A percentile compares a stretch with the other conserved stretches of the same genome.
These are phyloP conservation scores for Lophiotrema nucula DNA, from an alignment of 495 filamentous ascomycete genomes.

Conservation along the genomic window DNA sequence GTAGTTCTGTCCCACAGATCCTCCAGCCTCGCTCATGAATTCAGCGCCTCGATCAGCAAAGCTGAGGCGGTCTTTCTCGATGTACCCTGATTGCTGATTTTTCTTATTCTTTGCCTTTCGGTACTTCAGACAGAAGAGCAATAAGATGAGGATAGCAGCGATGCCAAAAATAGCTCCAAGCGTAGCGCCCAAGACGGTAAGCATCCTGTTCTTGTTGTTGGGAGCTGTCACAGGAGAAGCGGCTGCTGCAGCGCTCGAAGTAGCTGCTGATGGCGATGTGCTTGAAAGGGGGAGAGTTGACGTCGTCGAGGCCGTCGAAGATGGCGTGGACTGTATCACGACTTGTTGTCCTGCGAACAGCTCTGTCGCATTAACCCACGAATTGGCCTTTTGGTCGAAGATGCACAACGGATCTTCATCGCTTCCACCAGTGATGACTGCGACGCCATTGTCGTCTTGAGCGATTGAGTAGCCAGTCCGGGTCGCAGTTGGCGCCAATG, in stretches of 20 bases:
- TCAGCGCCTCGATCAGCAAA: constrained; percentile 65
- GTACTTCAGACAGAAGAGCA: constrained; percentile 68
- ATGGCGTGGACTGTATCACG: constrained; percentile 39
- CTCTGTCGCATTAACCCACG: constrained; percentile 74
- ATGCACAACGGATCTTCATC: constrained; percentile 65
- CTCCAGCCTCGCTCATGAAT: constrained; percentile 52
- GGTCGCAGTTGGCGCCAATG: constrained; percentile 61
- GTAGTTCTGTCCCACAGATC: constrained; percentile 47
- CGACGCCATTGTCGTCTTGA: constrained; percentile 56
- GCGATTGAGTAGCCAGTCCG: constrained; percentile 62
- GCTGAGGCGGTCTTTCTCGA: constrained; percentile 60
- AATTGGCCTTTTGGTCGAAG: constrained; percentile 75
- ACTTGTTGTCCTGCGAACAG: constrained; percentile 56
- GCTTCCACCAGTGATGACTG: constrained; percentile 77
- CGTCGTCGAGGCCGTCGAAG: constrained; percentile 41
- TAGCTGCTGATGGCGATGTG: constrained; percentile 45
- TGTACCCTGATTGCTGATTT: constrained; percentile 48
- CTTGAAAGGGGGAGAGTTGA: constrained; percentile 42
- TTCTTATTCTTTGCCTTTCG: constrained; percentile 53
- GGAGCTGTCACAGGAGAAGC: constrained; percentile 25
- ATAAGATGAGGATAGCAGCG: constrained; percentile 62
- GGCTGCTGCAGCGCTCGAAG: constrained; percentile 38
- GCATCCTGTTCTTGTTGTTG: constrained; percentile 43
- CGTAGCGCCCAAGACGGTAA: constrained; percentile 72
- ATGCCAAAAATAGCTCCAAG: constrained; percentile 75